A percentile compares a stretch with the other conserved stretches of the same genome.
Conservation (phyloP, 2,329 filamentous ascomycete genomes). For the Emergomyces orientalis region DNA sequence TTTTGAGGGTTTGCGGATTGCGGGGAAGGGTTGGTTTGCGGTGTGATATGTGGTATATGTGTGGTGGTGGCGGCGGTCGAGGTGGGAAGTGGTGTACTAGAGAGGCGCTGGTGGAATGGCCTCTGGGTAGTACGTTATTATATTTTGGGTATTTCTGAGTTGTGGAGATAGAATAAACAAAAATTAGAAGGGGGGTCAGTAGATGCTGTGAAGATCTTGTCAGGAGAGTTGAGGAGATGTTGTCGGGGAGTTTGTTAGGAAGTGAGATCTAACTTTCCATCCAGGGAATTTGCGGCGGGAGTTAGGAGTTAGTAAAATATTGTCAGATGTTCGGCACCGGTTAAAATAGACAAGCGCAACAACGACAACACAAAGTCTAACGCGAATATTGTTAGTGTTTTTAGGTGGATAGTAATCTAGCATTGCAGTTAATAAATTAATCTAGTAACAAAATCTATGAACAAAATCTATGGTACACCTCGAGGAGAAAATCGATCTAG, state of each 20-base stretch:
- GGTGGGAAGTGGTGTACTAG: conserved; percentile 5
- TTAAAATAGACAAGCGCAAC: too few relatives aligned
- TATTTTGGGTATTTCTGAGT: background rate
- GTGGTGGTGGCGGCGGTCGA: conserved; percentile 11
- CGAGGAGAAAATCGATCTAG: background rate
- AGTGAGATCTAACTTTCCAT: background rate
- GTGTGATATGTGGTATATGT: conserved; percentile 1
- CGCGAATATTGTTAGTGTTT: background rate
- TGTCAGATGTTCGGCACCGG: too few relatives aligned
- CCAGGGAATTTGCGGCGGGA: background rate
- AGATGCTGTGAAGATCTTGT: background rate
- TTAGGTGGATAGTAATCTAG: background rate
- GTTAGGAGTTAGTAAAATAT: too few relatives aligned
- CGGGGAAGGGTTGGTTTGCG: background rate
- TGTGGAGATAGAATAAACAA: background rate
- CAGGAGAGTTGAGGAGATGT: background rate
- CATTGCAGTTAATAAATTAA: background rate
- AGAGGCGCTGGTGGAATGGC: background rate
- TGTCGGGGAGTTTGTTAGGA: background rate
- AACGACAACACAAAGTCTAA: background rate
- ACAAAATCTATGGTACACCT: background rate
- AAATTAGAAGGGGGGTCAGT: background rate
- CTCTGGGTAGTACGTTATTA: background rate
- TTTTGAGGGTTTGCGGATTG: background rate
- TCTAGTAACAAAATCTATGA: background rate